Evolutionary conservation across 2,329 filamentous ascomycete genomes (phyloP).

Genomic region (Epichloe gansuensis): DNA sequence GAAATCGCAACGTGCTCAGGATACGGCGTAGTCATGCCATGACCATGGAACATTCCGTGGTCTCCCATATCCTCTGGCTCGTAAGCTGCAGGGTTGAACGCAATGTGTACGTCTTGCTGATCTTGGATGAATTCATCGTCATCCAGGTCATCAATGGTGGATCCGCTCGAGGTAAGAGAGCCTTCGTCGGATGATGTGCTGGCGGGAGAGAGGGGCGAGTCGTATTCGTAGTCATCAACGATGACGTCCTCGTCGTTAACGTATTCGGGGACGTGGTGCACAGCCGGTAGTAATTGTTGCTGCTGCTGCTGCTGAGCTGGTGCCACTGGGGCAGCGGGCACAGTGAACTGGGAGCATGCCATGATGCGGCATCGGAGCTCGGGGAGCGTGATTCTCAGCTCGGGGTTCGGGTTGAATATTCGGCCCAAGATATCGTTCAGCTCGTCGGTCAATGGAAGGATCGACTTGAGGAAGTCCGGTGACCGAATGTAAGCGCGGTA

Average conservation of each 20-base stretch:
- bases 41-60: slow-evolving; percentile 24
- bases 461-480: slow-evolving; percentile 78
- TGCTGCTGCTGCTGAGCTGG: slow-evolving; percentile 21
- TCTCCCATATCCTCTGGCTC: slow-evolving; percentile 33
- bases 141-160: slow-evolving; percentile 38
- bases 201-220: slow-evolving; percentile 36
- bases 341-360: slow-evolving; percentile 63
- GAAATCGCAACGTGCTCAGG: slow-evolving; percentile 23
- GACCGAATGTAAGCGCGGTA: slow-evolving; percentile 84
- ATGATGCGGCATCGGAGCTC: slow-evolving; percentile 69
- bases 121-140: slow-evolving; percentile 36
- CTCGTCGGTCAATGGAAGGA: slow-evolving; percentile 80
- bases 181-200: slow-evolving; percentile 40
- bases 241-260: slow-evolving; percentile 34
- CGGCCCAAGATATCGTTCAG: slow-evolving; percentile 76
- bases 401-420: slow-evolving; percentile 79
- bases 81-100: slow-evolving; percentile 30
- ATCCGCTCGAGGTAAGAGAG: slow-evolving; percentile 40
- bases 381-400: slow-evolving; percentile 65
- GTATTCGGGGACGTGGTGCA: slow-evolving; percentile 31
- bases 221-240: slow-evolving; percentile 30
- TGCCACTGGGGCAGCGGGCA: slow-evolving; percentile 19
- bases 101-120: slow-evolving; percentile 26
- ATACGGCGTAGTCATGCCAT: slow-evolving; percentile 32
- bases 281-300: slow-evolving; percentile 20